Evolutionary conservation across 305 asterid species (phyloP).

Genomic region (Andrographis paniculata): DNA sequence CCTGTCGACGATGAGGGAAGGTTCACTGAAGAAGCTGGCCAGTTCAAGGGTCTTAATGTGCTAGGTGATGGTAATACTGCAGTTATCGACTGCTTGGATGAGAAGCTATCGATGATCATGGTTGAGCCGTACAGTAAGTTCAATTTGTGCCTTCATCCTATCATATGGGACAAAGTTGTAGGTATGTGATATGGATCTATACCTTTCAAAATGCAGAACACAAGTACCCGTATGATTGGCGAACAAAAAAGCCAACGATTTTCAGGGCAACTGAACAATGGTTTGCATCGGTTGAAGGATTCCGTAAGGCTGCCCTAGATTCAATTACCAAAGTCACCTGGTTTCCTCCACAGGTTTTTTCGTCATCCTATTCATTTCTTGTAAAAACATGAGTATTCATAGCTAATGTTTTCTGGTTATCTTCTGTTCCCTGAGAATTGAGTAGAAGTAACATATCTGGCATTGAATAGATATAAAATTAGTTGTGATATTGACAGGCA

Average conservation of each 20-base stretch:
- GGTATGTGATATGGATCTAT: slow-evolving; percentile 11
- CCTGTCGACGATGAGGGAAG: slow-evolving; percentile 92
- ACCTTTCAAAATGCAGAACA: slow-evolving; percentile 50
- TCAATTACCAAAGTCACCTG: slow-evolving; percentile 76
- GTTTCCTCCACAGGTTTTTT: slow-evolving; percentile 77
- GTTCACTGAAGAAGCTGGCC: slow-evolving; percentile 94
- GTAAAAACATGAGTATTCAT: slow-evolving; percentile 1
- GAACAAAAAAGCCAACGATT: slow-evolving; percentile 95
- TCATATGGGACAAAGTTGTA: slow-evolving; percentile 8
- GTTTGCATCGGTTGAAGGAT: slow-evolving; percentile 99
- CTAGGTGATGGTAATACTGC: slow-evolving; percentile 85
- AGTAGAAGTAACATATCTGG: slow-evolving; percentile 6
- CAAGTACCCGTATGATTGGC: slow-evolving; percentile 99
- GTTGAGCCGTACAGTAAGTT: slow-evolving; percentile 96
- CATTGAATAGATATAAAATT: slow-evolving; percentile 12
- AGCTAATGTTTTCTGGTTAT: slow-evolving; percentile 10
- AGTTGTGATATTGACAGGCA: slow-evolving; percentile 40
- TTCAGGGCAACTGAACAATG: slow-evolving; percentile 99
- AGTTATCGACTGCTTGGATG: slow-evolving; percentile 70
- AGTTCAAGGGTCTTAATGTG: slow-evolving; percentile 75
- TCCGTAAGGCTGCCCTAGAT: slow-evolving; percentile 81
- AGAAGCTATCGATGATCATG: slow-evolving; percentile 66
- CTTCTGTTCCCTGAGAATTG: slow-evolving; percentile 6
- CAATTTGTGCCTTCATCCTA: slow-evolving; percentile 9
- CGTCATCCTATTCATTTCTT: slow-evolving; percentile 6